Evolutionary conservation across 2,329 filamentous ascomycete genomes (phyloP).

Genomic region (Pseudogymnoascus sp.): DNA sequence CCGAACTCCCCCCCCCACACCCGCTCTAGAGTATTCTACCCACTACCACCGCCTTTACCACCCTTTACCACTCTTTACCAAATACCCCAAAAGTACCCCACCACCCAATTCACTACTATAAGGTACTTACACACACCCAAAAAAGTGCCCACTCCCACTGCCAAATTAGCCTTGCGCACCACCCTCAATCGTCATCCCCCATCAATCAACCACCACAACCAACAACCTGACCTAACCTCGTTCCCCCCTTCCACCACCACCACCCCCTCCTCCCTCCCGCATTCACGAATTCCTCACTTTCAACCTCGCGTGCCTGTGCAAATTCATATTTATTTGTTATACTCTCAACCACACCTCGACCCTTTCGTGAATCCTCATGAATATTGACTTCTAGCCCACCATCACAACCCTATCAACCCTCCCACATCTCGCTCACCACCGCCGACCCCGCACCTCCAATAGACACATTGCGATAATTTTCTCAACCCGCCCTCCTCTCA

Average conservation of each 20-base stretch:
- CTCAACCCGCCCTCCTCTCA: background rate
- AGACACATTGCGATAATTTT: slow-evolving; percentile 6
- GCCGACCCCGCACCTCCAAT: background rate
- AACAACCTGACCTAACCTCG: background rate
- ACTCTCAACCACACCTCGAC: background rate
- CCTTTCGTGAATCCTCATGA: background rate
- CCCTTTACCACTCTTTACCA: background rate
- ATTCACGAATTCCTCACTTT: background rate
- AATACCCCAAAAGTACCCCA: background rate
- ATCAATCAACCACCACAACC: background rate
- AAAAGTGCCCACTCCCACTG: background rate
- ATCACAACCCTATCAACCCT: background rate
- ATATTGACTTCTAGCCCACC: background rate
- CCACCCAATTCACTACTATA: background rate
- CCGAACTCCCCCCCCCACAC: background rate
- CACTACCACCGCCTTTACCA: background rate
- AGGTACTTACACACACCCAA: background rate
- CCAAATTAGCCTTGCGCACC: background rate
- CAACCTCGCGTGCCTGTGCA: background rate
- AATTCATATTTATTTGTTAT: slow-evolving; percentile 3
- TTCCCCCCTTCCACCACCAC: background rate
- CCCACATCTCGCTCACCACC: background rate
- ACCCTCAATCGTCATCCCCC: slow-evolving; percentile 1
- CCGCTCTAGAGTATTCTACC: background rate
- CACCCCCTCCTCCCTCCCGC: background rate